Conservation (phyloP, 768 basidiomycete genomes). For the Agaricus subrufescens region DNA sequence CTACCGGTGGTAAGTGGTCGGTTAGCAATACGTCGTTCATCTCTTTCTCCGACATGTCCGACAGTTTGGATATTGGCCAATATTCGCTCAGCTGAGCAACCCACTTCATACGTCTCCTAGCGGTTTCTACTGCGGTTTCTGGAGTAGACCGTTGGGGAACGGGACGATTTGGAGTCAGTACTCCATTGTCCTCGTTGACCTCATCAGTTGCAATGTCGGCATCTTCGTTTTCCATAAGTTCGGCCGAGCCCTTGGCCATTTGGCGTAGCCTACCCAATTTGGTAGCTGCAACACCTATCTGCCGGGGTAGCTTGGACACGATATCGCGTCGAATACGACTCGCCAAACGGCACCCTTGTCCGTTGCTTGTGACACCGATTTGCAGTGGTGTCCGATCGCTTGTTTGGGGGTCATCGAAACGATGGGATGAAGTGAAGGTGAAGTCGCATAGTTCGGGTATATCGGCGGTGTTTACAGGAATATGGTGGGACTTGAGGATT, state of each 20-base stretch:
- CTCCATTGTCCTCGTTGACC: conserved; percentile 46
- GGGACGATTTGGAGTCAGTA: conserved; percentile 64
- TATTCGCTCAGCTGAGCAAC: conserved; percentile 96
- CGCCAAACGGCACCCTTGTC: conserved; percentile 83
- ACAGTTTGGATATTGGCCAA: conserved; percentile 80
- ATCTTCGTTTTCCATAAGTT: conserved; percentile 16
- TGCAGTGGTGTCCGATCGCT: conserved; percentile 52
- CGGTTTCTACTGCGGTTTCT: conserved; percentile 39
- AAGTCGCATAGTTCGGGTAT: conserved; percentile 85
- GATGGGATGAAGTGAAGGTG: conserved; percentile 80
- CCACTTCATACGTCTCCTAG: conserved; percentile 80
- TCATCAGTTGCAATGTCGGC: conserved; percentile 35
- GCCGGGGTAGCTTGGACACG: conserved; percentile 64
- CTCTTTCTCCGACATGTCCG: conserved; percentile 59
- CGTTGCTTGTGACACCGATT: conserved; percentile 87
- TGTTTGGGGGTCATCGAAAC: conserved; percentile 54
- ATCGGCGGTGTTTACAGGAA: conserved; percentile 86
- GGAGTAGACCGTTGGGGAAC: conserved; percentile 44
- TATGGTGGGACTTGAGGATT: conserved; percentile 50
- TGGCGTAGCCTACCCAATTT: conserved; percentile 68
- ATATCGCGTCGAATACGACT: conserved; percentile 80
- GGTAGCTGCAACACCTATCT: conserved; percentile 69
- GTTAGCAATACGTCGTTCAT: conserved; percentile 62
- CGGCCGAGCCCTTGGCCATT: conserved; percentile 36
- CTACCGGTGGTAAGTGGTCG: conserved; percentile 14